Evolutionary conservation across 176 grass and related monocot genomes (phyloP).

Genomic region (Eremochloa ophiuroides): DNA sequence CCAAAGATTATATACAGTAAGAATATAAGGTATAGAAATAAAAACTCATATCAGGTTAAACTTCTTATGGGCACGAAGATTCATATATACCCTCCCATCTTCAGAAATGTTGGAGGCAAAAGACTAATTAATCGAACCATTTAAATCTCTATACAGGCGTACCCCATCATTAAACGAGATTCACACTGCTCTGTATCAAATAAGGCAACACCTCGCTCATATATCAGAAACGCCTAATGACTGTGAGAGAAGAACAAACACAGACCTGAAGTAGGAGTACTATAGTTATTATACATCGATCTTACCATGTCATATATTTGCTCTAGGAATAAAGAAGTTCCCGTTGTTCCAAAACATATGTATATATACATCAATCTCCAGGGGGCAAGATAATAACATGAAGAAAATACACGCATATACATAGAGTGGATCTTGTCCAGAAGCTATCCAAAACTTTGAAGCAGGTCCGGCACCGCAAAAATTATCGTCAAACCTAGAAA

Average conservation of each 20-base stretch:
- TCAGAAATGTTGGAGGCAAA: background rate
- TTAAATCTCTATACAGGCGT: background rate
- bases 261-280: background rate
- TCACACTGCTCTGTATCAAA: background rate
- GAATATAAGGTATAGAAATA: background rate
- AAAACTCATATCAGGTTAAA: background rate
- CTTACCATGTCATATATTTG: background rate
- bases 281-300: background rate
- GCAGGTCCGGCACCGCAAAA: background rate
- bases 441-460: background rate
- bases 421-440: background rate
- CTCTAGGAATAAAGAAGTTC: background rate
- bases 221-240: background rate
- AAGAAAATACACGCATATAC: background rate
- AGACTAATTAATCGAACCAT: background rate
- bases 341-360: too few species aligned
- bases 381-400: background rate
- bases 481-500: background rate
- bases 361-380: background rate
- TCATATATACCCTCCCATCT: too few species aligned
- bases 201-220: background rate
- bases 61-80: background rate
- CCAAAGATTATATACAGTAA: background rate
- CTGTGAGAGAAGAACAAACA: conserved; percentile 12
- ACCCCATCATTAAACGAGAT: background rate